phyloP scores from a whole-genome alignment of 176 grass and related monocot species.

The Bolboschoenus planiculmis region DNA sequence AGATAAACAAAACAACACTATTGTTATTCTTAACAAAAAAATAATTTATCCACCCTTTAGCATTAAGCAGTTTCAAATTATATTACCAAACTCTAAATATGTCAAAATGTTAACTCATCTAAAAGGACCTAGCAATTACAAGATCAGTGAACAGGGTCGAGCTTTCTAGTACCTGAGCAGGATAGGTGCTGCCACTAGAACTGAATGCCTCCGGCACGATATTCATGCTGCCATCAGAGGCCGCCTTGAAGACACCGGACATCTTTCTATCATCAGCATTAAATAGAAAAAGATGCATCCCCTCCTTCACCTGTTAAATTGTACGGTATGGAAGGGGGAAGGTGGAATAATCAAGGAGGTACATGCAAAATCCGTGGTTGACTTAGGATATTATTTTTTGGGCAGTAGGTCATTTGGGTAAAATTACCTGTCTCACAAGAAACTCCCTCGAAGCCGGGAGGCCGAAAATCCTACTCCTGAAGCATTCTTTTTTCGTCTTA shows the following conservation, averaged over 20 bases:
- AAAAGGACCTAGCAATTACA: not conserved
- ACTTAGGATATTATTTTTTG: not conserved
- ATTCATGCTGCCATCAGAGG: slow-evolving; percentile 39
- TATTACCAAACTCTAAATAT: not conserved
- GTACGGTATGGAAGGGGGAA: not conserved
- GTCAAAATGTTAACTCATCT: not conserved
- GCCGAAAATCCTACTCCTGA: slow-evolving; percentile 24
- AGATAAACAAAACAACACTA: slow-evolving; percentile 1
- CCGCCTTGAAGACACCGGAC: slow-evolving; percentile 50
- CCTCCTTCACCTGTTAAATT: slow-evolving; percentile 25
- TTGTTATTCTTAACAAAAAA: slow-evolving; percentile 1
- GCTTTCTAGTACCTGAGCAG: slow-evolving; percentile 44
- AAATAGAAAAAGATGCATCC: slow-evolving; percentile 62
- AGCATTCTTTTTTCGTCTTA: slow-evolving; percentile 32
- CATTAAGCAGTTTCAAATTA: not conserved
- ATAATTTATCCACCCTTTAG: not conserved
- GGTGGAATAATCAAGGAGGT: not conserved
- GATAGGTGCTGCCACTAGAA: slow-evolving; percentile 16
- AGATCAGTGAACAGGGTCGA: not conserved
- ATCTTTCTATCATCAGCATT: slow-evolving; percentile 35
- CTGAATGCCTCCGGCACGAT: slow-evolving; percentile 23
- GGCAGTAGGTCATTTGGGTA: not conserved
- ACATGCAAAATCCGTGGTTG: not conserved
- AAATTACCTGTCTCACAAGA: slow-evolving; percentile 30
- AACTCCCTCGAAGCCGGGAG: slow-evolving; percentile 26